A percentile compares a stretch with the other conserved stretches of the same genome.
Evolutionary conservation across 306 rosid species (phyloP).

Genomic region (Styphnolobium japonicum): DNA sequence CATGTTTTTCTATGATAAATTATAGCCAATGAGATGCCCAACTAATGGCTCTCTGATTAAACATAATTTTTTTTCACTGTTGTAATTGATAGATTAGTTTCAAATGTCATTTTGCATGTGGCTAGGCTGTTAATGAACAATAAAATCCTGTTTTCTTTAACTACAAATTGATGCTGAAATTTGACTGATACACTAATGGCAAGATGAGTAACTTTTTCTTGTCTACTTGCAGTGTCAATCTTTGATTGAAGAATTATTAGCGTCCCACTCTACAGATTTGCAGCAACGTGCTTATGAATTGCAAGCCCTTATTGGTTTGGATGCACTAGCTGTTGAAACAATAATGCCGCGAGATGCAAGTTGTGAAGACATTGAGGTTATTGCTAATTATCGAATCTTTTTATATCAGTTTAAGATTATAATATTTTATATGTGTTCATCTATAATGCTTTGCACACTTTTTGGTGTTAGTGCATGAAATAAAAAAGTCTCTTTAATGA

Average conservation of each 20-base stretch:
- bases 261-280: constrained; percentile 87
- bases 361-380: constrained; percentile 83
- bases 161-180: constrained; percentile 14
- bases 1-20: background rate
- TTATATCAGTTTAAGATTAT: background rate
- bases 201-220: constrained; percentile 3
- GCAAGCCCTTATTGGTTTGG: constrained; percentile 63
- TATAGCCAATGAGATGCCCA: background rate
- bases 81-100: background rate
- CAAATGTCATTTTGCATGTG: background rate
- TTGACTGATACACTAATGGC: background rate
- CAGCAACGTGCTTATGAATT: constrained; percentile 95
- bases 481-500: background rate
- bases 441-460: background rate
- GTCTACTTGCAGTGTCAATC: constrained; percentile 65
- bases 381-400: constrained; percentile 10
- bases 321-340: constrained; percentile 49
- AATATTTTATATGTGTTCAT: background rate
- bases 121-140: background rate
- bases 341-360: constrained; percentile 78
- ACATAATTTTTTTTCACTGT: background rate
- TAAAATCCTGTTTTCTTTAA: background rate
- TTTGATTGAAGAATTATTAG: constrained; percentile 75
- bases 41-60: background rate
- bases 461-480: background rate